Percentiles rank a stretch among this genome's conserved stretches.
phyloP scores from a whole-genome alignment of 768 basidiomycete genomes.

The Rhizopogon rudus region DNA sequence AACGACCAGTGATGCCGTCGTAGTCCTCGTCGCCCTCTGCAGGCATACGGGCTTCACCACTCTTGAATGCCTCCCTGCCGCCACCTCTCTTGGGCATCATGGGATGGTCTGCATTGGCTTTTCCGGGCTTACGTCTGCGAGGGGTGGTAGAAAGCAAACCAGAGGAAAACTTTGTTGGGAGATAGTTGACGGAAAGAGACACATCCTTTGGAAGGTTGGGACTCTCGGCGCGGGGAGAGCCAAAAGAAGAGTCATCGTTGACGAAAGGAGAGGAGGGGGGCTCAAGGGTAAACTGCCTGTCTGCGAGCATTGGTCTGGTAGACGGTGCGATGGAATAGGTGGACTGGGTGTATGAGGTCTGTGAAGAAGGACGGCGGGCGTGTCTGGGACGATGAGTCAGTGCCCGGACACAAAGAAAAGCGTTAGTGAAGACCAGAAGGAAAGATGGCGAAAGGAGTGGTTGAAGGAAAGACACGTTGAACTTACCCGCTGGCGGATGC shows the following conservation, averaged over 20 bases:
- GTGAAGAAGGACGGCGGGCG: slow-evolving; percentile 24
- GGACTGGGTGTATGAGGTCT: slow-evolving; percentile 34
- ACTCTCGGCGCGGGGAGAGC: slow-evolving; percentile 11
- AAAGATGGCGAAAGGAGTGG: too few relatives aligned
- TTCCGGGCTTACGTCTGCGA: slow-evolving; percentile 27
- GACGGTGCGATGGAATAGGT: slow-evolving; percentile 42
- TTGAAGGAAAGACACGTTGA: not conserved
- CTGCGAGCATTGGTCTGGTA: slow-evolving; percentile 43
- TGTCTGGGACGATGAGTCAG: not conserved
- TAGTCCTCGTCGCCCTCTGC: slow-evolving; percentile 51
- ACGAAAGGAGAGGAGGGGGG: slow-evolving; percentile 38
- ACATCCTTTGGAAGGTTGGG: slow-evolving; percentile 5
- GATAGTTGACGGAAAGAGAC: slow-evolving; percentile 64
- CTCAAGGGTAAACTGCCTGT: slow-evolving; percentile 30
- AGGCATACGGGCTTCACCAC: slow-evolving; percentile 49
- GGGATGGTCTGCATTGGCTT: slow-evolving; percentile 21
- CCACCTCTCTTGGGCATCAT: slow-evolving; percentile 52
- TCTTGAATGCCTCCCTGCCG: slow-evolving; percentile 61
- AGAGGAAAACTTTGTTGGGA: slow-evolving; percentile 70
- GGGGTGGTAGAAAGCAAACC: slow-evolving; percentile 36
- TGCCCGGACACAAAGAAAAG: too few relatives aligned
- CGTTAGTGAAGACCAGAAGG: too few relatives aligned
- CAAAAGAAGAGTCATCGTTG: slow-evolving; percentile 10
- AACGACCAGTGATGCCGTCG: slow-evolving; percentile 34
- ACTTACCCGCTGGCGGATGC: too few relatives aligned